phyloP scores from a whole-genome alignment of 768 basidiomycete genomes.

The Tubosaeta sp. region DNA sequence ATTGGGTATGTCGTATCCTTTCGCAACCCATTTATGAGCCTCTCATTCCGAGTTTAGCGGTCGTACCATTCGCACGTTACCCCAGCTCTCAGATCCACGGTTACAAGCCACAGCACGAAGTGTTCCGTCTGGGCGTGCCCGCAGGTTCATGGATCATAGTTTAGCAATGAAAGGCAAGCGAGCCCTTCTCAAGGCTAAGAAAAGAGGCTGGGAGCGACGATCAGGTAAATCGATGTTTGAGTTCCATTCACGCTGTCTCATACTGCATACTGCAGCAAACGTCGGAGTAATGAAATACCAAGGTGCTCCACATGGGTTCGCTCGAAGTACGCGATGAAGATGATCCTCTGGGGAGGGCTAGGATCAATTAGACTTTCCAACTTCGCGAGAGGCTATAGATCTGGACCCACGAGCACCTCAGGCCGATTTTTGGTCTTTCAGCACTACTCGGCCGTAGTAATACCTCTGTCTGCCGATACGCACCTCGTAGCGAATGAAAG shows the following conservation, averaged over 20 bases:
- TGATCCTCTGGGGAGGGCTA: too few relatives aligned
- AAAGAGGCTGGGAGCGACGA: conserved; percentile 53
- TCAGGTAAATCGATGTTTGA: conserved; percentile 42
- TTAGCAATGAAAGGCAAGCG: conserved; percentile 43
- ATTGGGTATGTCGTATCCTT: conserved; percentile 42
- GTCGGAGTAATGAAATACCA: conserved; percentile 51
- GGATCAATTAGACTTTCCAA: not conserved
- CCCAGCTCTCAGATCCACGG: conserved; percentile 24
- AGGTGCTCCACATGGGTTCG: conserved; percentile 52
- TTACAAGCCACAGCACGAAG: conserved; percentile 38
- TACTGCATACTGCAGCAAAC: conserved; percentile 37
- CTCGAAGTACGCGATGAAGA: conserved; percentile 12
- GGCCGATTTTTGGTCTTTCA: conserved; percentile 12
- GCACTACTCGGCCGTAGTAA: conserved; percentile 30
- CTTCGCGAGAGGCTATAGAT: not conserved
- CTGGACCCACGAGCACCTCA: not conserved
- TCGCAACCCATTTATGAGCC: not conserved
- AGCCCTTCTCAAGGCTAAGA: conserved; percentile 31
- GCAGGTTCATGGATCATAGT: conserved; percentile 49
- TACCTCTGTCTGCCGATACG: conserved; percentile 38
- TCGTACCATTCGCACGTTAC: conserved; percentile 49
- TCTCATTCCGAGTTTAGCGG: conserved; percentile 37
- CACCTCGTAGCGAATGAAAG: conserved; percentile 54
- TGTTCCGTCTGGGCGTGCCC: conserved; percentile 45
- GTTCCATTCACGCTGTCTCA: not conserved